Base-by-base conservation (phyloP, 768 basidiomycete genomes). In the Lentinula lateritia region DNA sequence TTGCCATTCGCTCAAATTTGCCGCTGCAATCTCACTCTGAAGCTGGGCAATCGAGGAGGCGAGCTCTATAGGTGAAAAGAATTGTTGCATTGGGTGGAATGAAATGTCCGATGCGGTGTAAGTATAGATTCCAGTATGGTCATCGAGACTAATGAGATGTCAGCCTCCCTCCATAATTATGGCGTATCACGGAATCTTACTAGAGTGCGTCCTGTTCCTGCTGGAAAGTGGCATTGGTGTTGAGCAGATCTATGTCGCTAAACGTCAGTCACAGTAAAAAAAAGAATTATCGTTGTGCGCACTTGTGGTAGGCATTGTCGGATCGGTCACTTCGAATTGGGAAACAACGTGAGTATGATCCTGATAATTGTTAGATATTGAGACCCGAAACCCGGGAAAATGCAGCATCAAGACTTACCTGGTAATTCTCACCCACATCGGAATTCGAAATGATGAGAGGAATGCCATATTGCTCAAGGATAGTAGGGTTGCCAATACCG, bases 401-500 rank as follows among this genome's bases (percentile, higher is more conserved):
- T 23, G 23, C 23, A 23, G 23, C 23, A 2, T 23, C 23, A 23
- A 23, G 23, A 20, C 55, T 48, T 66, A 46, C 81, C 62, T 81
- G 79, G 20, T 80, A 62, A 63, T 81, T 81, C 65, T 75, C 71
- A 4, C 82, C 80, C 13, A 62, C 61, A 15, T 71, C 69, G 8
- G 83, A 71, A 39, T 80, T 77, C n/a, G 43, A 34, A 36, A 80
- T 58, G 50, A 70, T 69, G 32, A 70, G 61, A 32, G 43, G 45
- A 39, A 59, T 50, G 5, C 74, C 76, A 13, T 77, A 62, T 13
- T 61, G 67, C 35, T 71, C 64, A 28, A 84, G 70, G 38, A 79
- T 60, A 2, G 66, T 67, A 13, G 67, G 66, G 50, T 76, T 71
- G 9, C 83, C 83, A 58, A 85, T 78, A 23, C 84, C 84, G 10